Conservation (phyloP, 2,329 filamentous ascomycete species). For the Dactylellina cionopaga region DNA sequence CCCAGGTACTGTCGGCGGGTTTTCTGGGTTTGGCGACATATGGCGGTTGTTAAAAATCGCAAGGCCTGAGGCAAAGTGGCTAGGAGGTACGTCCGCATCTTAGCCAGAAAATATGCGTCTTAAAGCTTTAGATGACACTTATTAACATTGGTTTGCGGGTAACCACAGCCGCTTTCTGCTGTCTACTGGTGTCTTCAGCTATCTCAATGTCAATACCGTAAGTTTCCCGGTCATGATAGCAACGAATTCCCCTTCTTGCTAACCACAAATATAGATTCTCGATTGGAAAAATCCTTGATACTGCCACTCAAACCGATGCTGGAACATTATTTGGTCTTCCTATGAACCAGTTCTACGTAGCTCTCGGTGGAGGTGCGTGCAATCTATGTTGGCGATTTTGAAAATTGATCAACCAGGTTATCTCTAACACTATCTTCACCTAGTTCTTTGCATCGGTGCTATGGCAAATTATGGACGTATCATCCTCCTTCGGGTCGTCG, state of each 20-base stretch:
- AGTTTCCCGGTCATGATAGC: conserved; percentile 25
- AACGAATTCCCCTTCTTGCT: not conserved
- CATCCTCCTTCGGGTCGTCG: conserved; percentile 90
- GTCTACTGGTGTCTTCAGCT: conserved; percentile 86
- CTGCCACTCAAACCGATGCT: conserved; percentile 77
- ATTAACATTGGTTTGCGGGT: conserved; percentile 1
- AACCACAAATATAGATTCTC: conserved; percentile 69
- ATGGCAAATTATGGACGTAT: conserved; percentile 93
- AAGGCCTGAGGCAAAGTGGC: conserved; percentile 79
- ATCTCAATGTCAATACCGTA: conserved; percentile 92
- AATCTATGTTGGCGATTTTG: not conserved
- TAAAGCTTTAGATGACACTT: not conserved
- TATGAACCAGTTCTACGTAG: conserved; percentile 86
- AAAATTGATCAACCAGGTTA: not conserved
- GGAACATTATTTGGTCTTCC: conserved; percentile 85
- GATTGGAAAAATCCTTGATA: conserved; percentile 93
- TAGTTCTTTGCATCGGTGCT: conserved; percentile 81
- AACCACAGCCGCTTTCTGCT: conserved; percentile 75
- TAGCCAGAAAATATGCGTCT: not conserved
- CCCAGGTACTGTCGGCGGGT: conserved; percentile 65
- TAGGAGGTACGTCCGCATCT: conserved; percentile 63
- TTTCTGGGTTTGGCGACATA: conserved; percentile 77
- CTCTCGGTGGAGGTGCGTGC: conserved; percentile 68
- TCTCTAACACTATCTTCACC: conserved; percentile 56
- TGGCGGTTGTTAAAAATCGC: conserved; percentile 90